Conservation (phyloP, 108 stramenopile genomes). For the Schizochytrium sp. region DNA sequence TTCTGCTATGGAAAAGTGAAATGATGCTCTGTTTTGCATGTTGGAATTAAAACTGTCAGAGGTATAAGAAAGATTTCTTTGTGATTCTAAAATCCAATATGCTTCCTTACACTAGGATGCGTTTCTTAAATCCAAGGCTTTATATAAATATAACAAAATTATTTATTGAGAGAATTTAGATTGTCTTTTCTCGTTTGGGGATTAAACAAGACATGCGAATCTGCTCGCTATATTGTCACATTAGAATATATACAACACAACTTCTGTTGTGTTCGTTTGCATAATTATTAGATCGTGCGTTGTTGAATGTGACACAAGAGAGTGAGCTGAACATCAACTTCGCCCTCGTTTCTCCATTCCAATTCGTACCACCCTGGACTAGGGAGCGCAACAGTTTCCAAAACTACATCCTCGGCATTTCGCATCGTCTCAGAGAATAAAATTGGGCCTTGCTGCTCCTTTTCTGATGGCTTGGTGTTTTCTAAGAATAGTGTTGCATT, state of each 20-base stretch:
- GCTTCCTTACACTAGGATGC: too few relatives aligned
- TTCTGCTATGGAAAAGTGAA: too few relatives aligned
- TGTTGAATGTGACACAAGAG: constrained; percentile 53
- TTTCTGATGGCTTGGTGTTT: neutral
- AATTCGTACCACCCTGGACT: constrained; percentile 50
- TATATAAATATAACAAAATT: too few relatives aligned
- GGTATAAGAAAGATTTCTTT: too few relatives aligned
- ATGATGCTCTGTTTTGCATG: too few relatives aligned
- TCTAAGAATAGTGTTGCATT: neutral
- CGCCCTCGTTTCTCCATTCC: constrained; percentile 26
- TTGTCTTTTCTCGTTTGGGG: too few relatives aligned
- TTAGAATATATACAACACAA: neutral
- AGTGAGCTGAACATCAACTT: neutral
- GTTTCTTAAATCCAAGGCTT: too few relatives aligned
- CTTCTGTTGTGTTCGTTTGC: neutral
- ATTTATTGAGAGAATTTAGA: too few relatives aligned
- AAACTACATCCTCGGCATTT: constrained; percentile 17
- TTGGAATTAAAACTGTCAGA: too few relatives aligned
- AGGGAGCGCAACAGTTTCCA: constrained; percentile 7
- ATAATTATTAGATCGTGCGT: neutral
- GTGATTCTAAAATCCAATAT: too few relatives aligned
- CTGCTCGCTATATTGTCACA: neutral
- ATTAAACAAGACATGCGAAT: too few relatives aligned
- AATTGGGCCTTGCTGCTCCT: neutral
- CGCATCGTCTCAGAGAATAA: neutral